These are phyloP conservation scores for Ophiostoma quercus DNA, from an alignment of 2,329 filamentous ascomycete genomes.

Conservation along the genomic window DNA sequence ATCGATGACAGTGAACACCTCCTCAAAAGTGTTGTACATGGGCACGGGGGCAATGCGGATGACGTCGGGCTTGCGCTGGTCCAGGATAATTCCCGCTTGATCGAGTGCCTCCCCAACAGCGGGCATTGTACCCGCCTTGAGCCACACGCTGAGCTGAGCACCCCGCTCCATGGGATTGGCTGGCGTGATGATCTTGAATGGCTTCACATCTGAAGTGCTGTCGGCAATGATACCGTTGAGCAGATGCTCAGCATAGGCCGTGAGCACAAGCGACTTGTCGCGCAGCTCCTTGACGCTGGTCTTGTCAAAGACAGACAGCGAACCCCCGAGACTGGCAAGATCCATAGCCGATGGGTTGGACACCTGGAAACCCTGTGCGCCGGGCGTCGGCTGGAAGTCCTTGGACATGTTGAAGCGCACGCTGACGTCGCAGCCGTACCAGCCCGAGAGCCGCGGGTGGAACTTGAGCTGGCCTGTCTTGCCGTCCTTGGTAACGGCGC, in stretches of 20 bases:
- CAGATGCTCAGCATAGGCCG: constrained; percentile 68
- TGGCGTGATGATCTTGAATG: constrained; percentile 65
- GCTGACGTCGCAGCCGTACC: constrained; percentile 79
- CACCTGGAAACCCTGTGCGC: constrained; percentile 77
- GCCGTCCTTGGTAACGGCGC: constrained; percentile 46
- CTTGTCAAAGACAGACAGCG: constrained; percentile 67
- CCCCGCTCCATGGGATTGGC: constrained; percentile 62
- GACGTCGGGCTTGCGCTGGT: constrained; percentile 81
- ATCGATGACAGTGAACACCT: constrained; percentile 46
- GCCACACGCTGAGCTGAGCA: constrained; percentile 70
- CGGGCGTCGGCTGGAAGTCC: constrained; percentile 67
- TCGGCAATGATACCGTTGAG: constrained; percentile 44
- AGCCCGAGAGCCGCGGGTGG: constrained; percentile 66
- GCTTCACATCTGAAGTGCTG: constrained; percentile 15
- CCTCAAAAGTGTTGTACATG: constrained; percentile 74
- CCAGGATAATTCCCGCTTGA: constrained; percentile 65
- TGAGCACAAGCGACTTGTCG: constrained; percentile 65
- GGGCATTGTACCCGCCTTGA: constrained; percentile 59
- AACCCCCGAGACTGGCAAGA: constrained; percentile 66
- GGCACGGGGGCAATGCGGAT: constrained; percentile 79
- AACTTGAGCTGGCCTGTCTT: constrained; percentile 39
- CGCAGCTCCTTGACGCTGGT: constrained; percentile 65
- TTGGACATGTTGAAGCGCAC: constrained; percentile 81
- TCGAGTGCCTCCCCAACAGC: constrained; percentile 58
- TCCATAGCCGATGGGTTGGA: constrained; percentile 79